These are phyloP conservation scores for Leccinum aurantiacum DNA, from an alignment of 768 basidiomycete genomes.

Conservation along the genomic window DNA sequence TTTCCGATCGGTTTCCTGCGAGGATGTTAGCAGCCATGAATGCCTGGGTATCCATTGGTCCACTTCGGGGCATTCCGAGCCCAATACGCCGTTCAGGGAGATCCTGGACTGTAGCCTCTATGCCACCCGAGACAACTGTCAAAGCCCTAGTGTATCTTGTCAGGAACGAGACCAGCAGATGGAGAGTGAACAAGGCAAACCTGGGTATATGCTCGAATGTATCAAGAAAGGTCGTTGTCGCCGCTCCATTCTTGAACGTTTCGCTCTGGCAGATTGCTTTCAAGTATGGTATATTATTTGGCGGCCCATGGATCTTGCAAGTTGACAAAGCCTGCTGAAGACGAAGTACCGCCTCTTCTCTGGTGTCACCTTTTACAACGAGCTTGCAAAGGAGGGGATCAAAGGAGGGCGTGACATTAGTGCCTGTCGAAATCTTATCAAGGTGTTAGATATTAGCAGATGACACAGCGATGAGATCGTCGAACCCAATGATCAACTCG, in stretches of 20 bases:
- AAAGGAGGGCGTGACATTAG: slow-evolving; percentile 50
- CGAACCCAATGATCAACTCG: slow-evolving; percentile 61
- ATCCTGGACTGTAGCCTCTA: slow-evolving; percentile 57
- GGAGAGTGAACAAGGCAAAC: slow-evolving; percentile 26
- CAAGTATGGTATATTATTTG: slow-evolving; percentile 59
- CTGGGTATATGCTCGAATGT: slow-evolving; percentile 41
- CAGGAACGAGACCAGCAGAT: background rate
- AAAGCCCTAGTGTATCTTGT: slow-evolving; percentile 38
- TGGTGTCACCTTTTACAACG: slow-evolving; percentile 47
- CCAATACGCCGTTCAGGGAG: slow-evolving; percentile 52
- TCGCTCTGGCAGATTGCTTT: slow-evolving; percentile 41
- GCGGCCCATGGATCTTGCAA: slow-evolving; percentile 52
- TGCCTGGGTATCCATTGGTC: slow-evolving; percentile 62
- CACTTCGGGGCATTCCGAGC: slow-evolving; percentile 60
- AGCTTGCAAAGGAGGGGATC: slow-evolving; percentile 63
- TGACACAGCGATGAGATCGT: slow-evolving; percentile 6
- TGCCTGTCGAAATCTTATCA: slow-evolving; percentile 48
- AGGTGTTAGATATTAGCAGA: background rate
- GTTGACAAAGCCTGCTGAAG: slow-evolving; percentile 40
- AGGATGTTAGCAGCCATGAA: slow-evolving; percentile 58
- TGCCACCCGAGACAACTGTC: slow-evolving; percentile 52
- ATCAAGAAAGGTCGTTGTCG: slow-evolving; percentile 51
- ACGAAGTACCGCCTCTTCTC: slow-evolving; percentile 46
- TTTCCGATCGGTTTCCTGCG: slow-evolving; percentile 49
- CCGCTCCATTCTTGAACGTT: slow-evolving; percentile 41